These are phyloP conservation scores for Solanum megistacrolobum DNA, from an alignment of 257 asterid genomes.

Conservation along the genomic window DNA sequence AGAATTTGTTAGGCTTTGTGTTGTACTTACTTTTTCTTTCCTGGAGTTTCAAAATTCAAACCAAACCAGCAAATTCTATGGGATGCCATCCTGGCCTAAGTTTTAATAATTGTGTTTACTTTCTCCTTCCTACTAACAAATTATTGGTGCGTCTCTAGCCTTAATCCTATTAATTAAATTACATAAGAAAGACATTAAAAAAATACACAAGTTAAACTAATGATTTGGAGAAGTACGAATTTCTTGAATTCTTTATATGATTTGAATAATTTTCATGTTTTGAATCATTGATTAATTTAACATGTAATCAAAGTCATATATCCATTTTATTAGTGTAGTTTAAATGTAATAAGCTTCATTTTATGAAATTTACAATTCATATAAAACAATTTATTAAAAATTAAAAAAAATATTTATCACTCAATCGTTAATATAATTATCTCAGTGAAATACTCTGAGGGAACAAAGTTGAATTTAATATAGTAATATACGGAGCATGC, in stretches of 20 bases:
- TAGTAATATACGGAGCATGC: neutral
- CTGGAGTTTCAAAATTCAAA: neutral
- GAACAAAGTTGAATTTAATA: neutral
- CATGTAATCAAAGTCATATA: neutral
- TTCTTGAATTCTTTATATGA: neutral
- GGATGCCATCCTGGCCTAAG: neutral
- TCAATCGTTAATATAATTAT: neutral
- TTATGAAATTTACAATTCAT: neutral
- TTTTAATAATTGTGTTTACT: neutral
- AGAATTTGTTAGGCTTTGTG: neutral
- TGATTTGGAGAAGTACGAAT: neutral
- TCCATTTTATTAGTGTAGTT: too few species aligned
- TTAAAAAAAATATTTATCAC: neutral
- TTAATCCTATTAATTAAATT: neutral
- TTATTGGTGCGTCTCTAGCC: neutral
- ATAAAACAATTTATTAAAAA: neutral
- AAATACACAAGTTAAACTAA: neutral
- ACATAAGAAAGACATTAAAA: neutral
- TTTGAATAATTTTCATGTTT: neutral
- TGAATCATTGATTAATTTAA: neutral
- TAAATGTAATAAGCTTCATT: neutral
- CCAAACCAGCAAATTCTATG: neutral
- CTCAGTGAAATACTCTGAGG: neutral
- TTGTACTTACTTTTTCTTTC: neutral
- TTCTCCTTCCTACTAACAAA: neutral